These are phyloP conservation scores for Myriosclerotinia curreyana DNA, from an alignment of 2,329 filamentous ascomycete genomes.

Conservation along the genomic window DNA sequence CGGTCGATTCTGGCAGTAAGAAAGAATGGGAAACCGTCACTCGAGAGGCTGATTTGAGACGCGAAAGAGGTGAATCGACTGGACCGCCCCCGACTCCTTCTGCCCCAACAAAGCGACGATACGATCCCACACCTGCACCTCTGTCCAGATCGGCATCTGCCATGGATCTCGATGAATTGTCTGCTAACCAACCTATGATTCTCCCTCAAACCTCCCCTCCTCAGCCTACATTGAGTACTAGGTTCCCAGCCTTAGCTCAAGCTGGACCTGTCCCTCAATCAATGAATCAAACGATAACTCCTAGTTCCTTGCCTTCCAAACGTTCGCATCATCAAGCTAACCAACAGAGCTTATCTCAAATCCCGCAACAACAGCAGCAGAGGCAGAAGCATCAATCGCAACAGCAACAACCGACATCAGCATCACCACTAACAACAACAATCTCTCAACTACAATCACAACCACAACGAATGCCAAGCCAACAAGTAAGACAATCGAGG, in stretches of 20 bases:
- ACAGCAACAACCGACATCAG: constrained; percentile 24
- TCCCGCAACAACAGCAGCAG: constrained; percentile 28
- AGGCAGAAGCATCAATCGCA: constrained; percentile 1
- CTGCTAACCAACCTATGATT: constrained; percentile 27
- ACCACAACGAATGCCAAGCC: constrained; percentile 24
- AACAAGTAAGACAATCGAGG: constrained; percentile 27
- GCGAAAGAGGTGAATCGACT: constrained; percentile 54
- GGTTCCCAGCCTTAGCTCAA: constrained; percentile 39
- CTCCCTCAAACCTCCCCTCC: constrained; percentile 35
- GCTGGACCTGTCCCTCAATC: constrained; percentile 36
- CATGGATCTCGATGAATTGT: constrained; percentile 46
- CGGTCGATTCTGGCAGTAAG: constrained; percentile 56
- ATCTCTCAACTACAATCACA: constrained; percentile 13
- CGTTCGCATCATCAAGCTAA: constrained; percentile 33
- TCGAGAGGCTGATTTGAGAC: constrained; percentile 57
- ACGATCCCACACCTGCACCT: constrained; percentile 46
- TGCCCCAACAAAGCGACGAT: constrained; percentile 50
- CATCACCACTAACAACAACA: constrained; percentile 26
- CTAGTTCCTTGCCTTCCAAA: constrained; percentile 33
- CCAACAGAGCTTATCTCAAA: constrained; percentile 30
- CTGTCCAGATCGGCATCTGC: constrained; percentile 49
- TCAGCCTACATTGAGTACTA: constrained; percentile 31
- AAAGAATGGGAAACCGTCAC: constrained; percentile 59
- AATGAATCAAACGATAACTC: constrained; percentile 30
- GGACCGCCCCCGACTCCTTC: constrained; percentile 59